Evolutionary conservation across 257 asterid species (phyloP).

Genomic region (Phtheirospermum japonicum): DNA sequence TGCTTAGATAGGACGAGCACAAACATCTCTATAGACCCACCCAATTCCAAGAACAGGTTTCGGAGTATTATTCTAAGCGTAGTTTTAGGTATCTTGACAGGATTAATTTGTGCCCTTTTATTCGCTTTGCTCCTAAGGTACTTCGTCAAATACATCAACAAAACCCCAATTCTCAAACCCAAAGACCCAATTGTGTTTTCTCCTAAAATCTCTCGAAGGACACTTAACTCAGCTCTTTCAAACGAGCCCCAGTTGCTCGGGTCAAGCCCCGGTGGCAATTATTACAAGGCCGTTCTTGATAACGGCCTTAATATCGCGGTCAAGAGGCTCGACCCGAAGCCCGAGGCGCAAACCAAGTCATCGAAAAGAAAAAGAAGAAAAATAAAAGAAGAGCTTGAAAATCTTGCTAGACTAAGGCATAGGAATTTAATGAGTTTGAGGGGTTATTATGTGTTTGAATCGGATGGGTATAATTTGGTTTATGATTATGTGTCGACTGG

Average conservation of each 20-base stretch:
- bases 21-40: conserved; percentile 36
- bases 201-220: conserved; percentile 59
- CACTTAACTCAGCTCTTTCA: conserved; percentile 68
- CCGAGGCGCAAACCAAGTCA: conserved; percentile 26
- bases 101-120: conserved; percentile 54
- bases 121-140: conserved; percentile 53
- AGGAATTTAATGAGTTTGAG: conserved; percentile 92
- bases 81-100: conserved; percentile 61
- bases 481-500: conserved; percentile 69
- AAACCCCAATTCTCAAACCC: conserved; percentile 65
- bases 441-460: conserved; percentile 57
- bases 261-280: conserved; percentile 66
- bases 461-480: conserved; percentile 51
- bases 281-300: conserved; percentile 73
- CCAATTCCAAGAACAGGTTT: conserved; percentile 36
- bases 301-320: conserved; percentile 78
- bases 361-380: conserved; percentile 35
- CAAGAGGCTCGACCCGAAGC: conserved; percentile 52
- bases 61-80: conserved; percentile 52
- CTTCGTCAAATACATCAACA: conserved; percentile 61
- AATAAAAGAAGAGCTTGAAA: conserved; percentile 57
- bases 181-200: conserved; percentile 72
- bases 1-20: conserved; percentile 45
- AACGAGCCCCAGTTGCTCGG: conserved; percentile 63
- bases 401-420: conserved; percentile 65